Percentiles rank a stretch among this genome's conserved stretches.
Conservation (phyloP, 306 rosid genomes). For the Cicer pinnatifidum region DNA sequence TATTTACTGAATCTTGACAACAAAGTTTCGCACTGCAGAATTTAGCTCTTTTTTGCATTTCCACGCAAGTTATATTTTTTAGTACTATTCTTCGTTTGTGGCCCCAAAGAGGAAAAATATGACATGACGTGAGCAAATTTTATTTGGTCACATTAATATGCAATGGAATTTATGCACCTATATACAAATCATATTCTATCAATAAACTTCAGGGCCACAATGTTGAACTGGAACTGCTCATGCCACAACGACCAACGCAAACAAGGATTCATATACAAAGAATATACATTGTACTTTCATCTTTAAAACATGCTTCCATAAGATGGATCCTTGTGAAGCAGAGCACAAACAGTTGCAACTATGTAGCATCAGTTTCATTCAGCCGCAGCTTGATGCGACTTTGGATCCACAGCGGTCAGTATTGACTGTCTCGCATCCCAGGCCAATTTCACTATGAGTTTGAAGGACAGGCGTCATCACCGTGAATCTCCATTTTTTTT, state of each 20-base stretch:
- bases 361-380: conserved; percentile 1
- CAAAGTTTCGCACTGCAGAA: background rate
- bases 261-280: conserved; percentile 7
- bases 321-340: conserved; percentile 1
- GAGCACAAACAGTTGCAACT: background rate
- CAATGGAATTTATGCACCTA: background rate
- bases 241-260: background rate
- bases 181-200: background rate
- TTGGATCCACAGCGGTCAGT: background rate
- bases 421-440: background rate
- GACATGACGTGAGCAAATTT: background rate
- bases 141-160: background rate
- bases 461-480: background rate
- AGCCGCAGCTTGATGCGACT: background rate
- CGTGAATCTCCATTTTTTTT: background rate
- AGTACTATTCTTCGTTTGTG: background rate
- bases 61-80: too few relatives aligned
- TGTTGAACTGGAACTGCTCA: too few relatives aligned
- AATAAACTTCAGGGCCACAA: background rate
- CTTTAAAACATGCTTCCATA: background rate
- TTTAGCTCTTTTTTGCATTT: background rate
- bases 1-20: background rate
- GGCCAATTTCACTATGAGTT: background rate
- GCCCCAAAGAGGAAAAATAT: background rate
- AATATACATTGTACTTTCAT: conserved; percentile 29